Percentiles rank a stretch among this genome's conserved stretches.
These are phyloP conservation scores for Neophaeococcomyces aloes DNA, from an alignment of 2,329 filamentous ascomycete species.

Conservation along the genomic window DNA sequence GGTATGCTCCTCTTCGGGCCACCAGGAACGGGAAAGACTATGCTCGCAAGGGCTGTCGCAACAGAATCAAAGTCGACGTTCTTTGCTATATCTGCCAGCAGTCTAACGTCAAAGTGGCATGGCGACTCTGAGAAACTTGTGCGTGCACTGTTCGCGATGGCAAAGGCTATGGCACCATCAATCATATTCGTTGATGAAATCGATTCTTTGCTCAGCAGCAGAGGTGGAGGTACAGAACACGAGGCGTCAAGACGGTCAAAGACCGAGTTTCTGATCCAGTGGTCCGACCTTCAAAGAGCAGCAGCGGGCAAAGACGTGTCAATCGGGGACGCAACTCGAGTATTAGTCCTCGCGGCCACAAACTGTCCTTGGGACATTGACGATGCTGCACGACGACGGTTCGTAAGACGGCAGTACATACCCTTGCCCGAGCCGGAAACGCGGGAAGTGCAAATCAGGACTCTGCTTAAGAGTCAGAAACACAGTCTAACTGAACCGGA, in stretches of 20 bases:
- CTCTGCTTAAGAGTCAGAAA: conserved; percentile 75
- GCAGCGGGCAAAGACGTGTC: conserved; percentile 61
- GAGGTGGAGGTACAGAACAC: conserved; percentile 68
- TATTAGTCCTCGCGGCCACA: conserved; percentile 87
- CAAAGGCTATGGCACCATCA: conserved; percentile 76
- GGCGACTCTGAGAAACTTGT: conserved; percentile 96
- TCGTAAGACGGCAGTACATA: conserved; percentile 91
- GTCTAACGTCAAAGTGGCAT: conserved; percentile 87
- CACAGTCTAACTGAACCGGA: conserved; percentile 64
- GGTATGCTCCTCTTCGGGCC: conserved; percentile 96
- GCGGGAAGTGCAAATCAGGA: conserved; percentile 65
- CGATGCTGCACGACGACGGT: conserved; percentile 80
- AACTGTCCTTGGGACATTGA: conserved; percentile 98
- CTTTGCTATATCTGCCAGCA: conserved; percentile 92
- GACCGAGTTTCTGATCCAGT: conserved; percentile 95
- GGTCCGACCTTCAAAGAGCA: conserved; percentile 86
- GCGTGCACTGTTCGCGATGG: conserved; percentile 78
- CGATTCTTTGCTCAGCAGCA: conserved; percentile 77
- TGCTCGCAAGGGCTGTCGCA: conserved; percentile 88
- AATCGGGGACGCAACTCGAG: conserved; percentile 67
- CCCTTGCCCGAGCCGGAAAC: conserved; percentile 80
- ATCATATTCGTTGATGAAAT: conserved; percentile 99
- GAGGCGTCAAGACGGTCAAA: conserved; percentile 91
- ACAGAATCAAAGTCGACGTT: conserved; percentile 93
- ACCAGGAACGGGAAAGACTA: conserved; percentile 96